phyloP scores from a whole-genome alignment of 1,284 basidiomycete species.

The Coniferiporia weirii region DNA sequence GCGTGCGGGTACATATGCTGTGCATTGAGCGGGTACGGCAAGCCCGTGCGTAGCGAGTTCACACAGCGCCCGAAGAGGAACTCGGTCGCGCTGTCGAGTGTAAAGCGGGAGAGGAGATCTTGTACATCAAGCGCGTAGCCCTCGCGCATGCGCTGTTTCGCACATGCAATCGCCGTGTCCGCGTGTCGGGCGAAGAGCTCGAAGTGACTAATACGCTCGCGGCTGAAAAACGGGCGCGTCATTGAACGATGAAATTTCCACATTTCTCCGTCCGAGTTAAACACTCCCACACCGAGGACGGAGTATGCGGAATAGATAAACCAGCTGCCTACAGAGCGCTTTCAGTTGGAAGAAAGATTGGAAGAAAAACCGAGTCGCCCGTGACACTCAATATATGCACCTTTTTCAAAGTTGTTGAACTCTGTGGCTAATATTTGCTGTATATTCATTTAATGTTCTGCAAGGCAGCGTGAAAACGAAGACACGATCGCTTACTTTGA shows the following conservation, averaged over 20 bases:
- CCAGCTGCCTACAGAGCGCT: constrained; percentile 25
- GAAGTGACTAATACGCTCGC: constrained; percentile 25
- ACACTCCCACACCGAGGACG: constrained; percentile 41
- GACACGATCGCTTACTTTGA: too few species aligned
- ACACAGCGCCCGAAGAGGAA: constrained; percentile 35
- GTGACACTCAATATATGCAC: constrained; percentile 20
- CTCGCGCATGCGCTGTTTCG: constrained; percentile 34
- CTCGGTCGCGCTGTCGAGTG: constrained; percentile 35
- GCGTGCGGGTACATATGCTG: not conserved
- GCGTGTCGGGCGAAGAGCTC: constrained; percentile 25
- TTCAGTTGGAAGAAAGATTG: constrained; percentile 15
- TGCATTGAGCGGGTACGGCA: constrained; percentile 29
- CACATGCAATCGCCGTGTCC: constrained; percentile 24
- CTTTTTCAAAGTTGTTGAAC: constrained; percentile 40
- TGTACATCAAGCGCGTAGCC: constrained; percentile 47
- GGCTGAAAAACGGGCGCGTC: constrained; percentile 26
- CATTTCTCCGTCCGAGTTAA: constrained; percentile 38
- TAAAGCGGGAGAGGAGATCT: constrained; percentile 33
- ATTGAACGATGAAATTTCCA: constrained; percentile 25
- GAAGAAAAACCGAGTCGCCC: not conserved
- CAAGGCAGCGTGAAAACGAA: too few species aligned
- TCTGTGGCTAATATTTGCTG: constrained; percentile 38
- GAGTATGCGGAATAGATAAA: constrained; percentile 27
- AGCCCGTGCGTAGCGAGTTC: constrained; percentile 27
- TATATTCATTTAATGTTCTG: constrained; percentile 8